Conservation (phyloP, 495 filamentous ascomycete species). For the Pyrenula massariospora region DNA sequence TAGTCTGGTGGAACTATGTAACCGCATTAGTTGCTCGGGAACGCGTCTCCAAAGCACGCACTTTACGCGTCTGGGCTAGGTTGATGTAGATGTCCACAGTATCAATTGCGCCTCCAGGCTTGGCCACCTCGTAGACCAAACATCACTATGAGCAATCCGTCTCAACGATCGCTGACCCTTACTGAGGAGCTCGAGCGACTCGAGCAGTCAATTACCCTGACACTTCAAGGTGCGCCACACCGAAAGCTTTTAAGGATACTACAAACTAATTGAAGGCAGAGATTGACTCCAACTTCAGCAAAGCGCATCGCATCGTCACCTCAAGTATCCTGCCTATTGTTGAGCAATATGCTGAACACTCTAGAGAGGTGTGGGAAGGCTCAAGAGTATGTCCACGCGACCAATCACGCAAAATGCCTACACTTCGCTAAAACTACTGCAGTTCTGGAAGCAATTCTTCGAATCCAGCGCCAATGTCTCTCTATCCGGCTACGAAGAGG, state of each 20-base stretch:
- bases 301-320: slow-evolving; percentile 92
- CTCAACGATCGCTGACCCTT: slow-evolving; percentile 53
- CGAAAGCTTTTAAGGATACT: slow-evolving; percentile 6
- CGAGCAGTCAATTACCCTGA: slow-evolving; percentile 93
- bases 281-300: slow-evolving; percentile 97
- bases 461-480: slow-evolving; percentile 96
- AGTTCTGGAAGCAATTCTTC: slow-evolving; percentile 99
- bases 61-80: not conserved
- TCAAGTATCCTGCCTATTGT: slow-evolving; percentile 86
- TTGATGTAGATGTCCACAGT: not conserved
- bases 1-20: not conserved
- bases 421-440: slow-evolving; percentile 1
- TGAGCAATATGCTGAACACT: slow-evolving; percentile 93
- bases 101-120: too few relatives aligned
- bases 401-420: not conserved
- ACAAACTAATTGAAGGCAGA: slow-evolving; percentile 38
- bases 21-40: not conserved
- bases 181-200: slow-evolving; percentile 94
- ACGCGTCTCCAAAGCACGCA: not conserved
- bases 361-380: slow-evolving; percentile 89
- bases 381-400: slow-evolving; percentile 53
- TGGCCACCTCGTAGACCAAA: not conserved
- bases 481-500: slow-evolving; percentile 89
- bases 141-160: slow-evolving; percentile 23
- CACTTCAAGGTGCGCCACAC: slow-evolving; percentile 62